Evolutionary conservation across 148 eudicot species (phyloP).

Genomic region (Rhododendron ovatum): DNA sequence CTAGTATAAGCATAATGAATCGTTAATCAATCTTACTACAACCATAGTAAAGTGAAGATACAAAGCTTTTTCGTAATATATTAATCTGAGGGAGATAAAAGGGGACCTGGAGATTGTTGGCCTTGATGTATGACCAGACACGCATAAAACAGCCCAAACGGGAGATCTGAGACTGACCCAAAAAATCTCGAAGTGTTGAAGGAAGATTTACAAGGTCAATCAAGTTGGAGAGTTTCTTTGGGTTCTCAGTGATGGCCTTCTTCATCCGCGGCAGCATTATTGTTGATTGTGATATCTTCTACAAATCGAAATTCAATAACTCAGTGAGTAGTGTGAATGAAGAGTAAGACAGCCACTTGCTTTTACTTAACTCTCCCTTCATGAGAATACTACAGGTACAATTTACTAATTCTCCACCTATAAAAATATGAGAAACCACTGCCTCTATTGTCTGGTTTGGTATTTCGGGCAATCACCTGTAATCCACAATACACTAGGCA

Average conservation of each 20-base stretch:
- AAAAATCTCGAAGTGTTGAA: constrained; percentile 63
- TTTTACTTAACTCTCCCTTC: neutral
- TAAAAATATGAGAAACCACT: neutral
- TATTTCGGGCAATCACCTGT: neutral
- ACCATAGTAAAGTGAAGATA: neutral
- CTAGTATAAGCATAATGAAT: neutral
- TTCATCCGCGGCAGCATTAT: constrained; percentile 69
- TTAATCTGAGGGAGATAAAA: neutral
- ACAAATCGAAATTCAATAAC: neutral
- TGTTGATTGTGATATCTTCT: constrained; percentile 6
- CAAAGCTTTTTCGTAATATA: neutral
- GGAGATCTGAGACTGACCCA: constrained; percentile 85
- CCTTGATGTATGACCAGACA: constrained; percentile 88
- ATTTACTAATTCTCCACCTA: neutral
- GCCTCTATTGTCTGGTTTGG: neutral
- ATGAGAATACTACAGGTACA: neutral
- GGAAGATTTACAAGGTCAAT: constrained; percentile 88
- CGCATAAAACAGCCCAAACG: constrained; percentile 75
- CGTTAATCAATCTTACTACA: neutral
- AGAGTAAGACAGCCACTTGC: neutral
- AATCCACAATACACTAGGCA: neutral
- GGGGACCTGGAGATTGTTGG: constrained; percentile 75
- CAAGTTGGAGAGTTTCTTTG: constrained; percentile 76
- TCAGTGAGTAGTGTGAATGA: neutral
- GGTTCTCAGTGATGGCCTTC: constrained; percentile 62